Evolutionary conservation across 306 rosid genomes (phyloP), one percentile per base, ranked within the genome.

Genomic region (Begonia fuchsioides): DNA sequence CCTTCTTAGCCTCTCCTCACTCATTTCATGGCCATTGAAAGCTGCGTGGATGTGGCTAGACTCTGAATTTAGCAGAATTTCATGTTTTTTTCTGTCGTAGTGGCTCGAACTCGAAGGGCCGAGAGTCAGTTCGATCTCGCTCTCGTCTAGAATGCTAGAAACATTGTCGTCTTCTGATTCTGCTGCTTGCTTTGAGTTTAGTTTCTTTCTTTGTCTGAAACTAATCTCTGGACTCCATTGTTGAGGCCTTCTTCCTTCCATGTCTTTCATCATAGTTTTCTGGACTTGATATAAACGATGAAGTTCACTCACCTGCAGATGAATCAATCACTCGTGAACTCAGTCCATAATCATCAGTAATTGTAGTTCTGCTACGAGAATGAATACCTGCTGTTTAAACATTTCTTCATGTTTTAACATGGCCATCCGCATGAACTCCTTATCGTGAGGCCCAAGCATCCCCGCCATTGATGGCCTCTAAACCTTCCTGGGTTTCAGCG

Each of bases 211-310:
- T 44, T 45, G 35, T 26, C 35, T 26, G 35, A 26, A 26, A 26
- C 35, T 26, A 26, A 26, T 26, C 35, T 26, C 35, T 26, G 5
- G 35, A 26, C 35, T 26, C 35, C 35, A 26, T 26, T 26, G 35
- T 26, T 26, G 35, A 26, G 35, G 0, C 35, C 35, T 26, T 26
- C 35, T 26, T 26, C 1, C 35, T 26, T 68, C 76, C 55, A 65
- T 57, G 52, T 61, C 81, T 48, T 74, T 69, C 98, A 82, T 92
- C 60, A 92, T 12, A 41, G 75, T 65, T 77, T 82, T 85, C 71
- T 92, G 98, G 45, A 76, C 77, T 35, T 45, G 76, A 63, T 92
- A 92, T 57, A 92, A 58, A 38, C 94, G 83, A 53, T 92, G 98
- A 59, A 92, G 98, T 55, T 92, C 98, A 38, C 59, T 55, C 26